Base-by-base conservation (phyloP, 73 alveolate genomes). In the Symbiodinium natans region DNA sequence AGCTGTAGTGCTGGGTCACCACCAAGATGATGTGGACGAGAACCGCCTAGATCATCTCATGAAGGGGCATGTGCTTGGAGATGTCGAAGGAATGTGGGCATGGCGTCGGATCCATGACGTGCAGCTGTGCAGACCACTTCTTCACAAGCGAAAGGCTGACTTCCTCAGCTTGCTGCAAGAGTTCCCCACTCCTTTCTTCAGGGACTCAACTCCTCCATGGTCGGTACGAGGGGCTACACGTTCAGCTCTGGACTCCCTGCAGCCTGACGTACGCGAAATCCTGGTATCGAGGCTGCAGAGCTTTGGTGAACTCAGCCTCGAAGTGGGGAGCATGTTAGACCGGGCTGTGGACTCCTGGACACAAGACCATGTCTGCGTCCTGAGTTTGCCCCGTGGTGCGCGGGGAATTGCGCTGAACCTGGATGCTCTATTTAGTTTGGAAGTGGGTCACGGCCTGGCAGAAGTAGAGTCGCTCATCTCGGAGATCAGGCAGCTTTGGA, bases 151-250 rank as follows among this genome's bases (percentile, higher is more conserved):
- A 77, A 92, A 92, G 68, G 71, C 21, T 2, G 83, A 92, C 71
- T 92, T 92, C 68, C 42, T 92, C 71, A 40, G 23, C 42, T 77
- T 92, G 68, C 68, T 92, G 83, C 34, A 92, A 33, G 92, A 13
- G 5, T 92, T 46, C 34, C 98, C 98, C 29, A 92, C 98, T 27
- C 98, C 98, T 29, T 84, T 74, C 52, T 77, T 92, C 46, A 6
- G 98, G 84, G 98, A 92, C 42, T 74, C 92, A 59, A 92, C 98
- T 11, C 98, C 98, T 34, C 59, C 17, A 19, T 92, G 98, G 98
- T 92, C 98, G 11, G 98, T 92, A 42, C 82, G 98, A 1, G 98
- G 98, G 17, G 59, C 98, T 68, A 92, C 98, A 9, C 90, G 98
- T 3, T 83, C 84, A 6, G 98, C 98, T 2, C 23, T 92, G 82